Evolutionary conservation across 768 basidiomycete genomes (phyloP).

Genomic region (Lactarius trivialis): DNA sequence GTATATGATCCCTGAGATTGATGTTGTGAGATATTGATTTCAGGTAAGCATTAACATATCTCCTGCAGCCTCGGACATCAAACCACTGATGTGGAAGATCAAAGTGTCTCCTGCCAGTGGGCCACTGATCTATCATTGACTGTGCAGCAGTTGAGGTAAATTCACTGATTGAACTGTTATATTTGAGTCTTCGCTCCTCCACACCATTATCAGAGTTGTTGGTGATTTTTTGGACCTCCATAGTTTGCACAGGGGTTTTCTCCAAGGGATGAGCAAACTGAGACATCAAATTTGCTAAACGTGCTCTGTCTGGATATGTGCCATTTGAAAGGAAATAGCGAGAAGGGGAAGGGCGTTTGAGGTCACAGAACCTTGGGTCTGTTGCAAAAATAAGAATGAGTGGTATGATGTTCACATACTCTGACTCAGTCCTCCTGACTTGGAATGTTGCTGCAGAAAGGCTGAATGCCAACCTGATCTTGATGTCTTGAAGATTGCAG

Average conservation of each 20-base stretch:
- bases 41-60: neutral
- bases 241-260: neutral
- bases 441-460: neutral
- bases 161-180: neutral
- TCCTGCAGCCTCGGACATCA: neutral
- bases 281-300: neutral
- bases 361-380: neutral
- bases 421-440: neutral
- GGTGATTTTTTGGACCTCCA: neutral
- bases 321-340: constrained; percentile 25
- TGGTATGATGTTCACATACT: neutral
- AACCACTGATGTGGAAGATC: neutral
- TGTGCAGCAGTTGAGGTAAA: constrained; percentile 14
- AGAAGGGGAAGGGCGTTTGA: neutral
- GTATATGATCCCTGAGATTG: neutral
- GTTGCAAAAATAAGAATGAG: neutral
- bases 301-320: neutral
- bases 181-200: neutral
- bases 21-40: neutral
- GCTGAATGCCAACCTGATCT: neutral
- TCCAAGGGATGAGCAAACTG: neutral
- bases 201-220: neutral
- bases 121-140: constrained; percentile 11
- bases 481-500: neutral
- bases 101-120: neutral